Conservation (phyloP, 306 rosid species). For the Biancaea sappan region DNA sequence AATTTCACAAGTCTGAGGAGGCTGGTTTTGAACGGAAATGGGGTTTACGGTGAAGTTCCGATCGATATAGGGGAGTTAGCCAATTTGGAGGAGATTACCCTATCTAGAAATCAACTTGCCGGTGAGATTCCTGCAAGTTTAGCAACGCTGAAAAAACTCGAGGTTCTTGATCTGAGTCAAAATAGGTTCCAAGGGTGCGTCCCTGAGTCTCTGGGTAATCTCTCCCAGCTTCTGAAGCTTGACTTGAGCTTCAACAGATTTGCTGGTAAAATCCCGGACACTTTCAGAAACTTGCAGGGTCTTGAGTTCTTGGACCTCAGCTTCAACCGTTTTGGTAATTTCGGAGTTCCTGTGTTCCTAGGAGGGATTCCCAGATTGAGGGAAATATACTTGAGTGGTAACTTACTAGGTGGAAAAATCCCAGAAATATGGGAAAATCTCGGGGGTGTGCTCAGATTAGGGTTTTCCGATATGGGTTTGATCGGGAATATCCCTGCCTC, state of each 20-base stretch:
- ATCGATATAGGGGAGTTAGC: neutral
- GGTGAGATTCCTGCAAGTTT: constrained; percentile 52
- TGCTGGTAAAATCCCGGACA: constrained; percentile 60
- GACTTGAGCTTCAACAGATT: constrained; percentile 64
- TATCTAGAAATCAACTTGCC: constrained; percentile 56
- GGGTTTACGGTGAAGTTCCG: constrained; percentile 55
- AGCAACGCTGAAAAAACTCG: constrained; percentile 41
- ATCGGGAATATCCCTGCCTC: constrained; percentile 68
- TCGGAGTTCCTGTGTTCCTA: constrained; percentile 63
- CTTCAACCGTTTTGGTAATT: constrained; percentile 61
- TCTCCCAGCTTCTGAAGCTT: constrained; percentile 64
- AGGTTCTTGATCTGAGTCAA: constrained; percentile 66
- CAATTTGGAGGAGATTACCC: constrained; percentile 66
- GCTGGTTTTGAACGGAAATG: constrained; percentile 60
- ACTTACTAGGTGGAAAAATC: constrained; percentile 67
- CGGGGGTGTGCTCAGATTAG: constrained; percentile 49
- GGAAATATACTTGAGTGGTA: constrained; percentile 75
- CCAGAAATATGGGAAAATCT: constrained; percentile 76
- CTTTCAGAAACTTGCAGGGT: constrained; percentile 38
- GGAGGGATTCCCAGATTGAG: constrained; percentile 52
- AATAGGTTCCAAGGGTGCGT: constrained; percentile 47
- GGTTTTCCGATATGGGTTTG: constrained; percentile 67
- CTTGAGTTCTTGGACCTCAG: constrained; percentile 73
- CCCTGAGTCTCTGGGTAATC: constrained; percentile 49
- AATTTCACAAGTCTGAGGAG: constrained; percentile 57